phyloP scores from a whole-genome alignment of 257 asterid genomes.

The Nicotiana benthamiana region DNA sequence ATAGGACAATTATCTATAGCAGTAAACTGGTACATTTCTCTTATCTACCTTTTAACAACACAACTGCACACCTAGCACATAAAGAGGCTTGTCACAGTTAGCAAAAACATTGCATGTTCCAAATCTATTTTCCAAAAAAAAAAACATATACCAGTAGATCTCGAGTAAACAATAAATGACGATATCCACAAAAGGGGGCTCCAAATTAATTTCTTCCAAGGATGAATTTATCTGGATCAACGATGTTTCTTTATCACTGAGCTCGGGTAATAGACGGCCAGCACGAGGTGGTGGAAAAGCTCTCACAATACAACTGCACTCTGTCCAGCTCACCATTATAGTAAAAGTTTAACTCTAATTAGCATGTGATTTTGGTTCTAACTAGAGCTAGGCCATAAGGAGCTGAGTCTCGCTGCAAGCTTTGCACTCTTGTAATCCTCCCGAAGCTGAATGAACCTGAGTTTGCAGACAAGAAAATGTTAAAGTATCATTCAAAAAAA shows the following conservation, averaged over 20 bases:
- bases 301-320: not conserved
- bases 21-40: not conserved
- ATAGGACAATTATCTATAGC: not conserved
- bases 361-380: not conserved
- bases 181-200: not conserved
- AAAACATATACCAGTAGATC: not conserved
- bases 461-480: conserved; percentile 7
- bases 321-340: not conserved
- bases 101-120: not conserved
- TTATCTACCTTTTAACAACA: not conserved
- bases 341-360: not conserved
- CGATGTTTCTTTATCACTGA: not conserved
- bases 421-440: conserved; percentile 98
- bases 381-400: conserved; percentile 44
- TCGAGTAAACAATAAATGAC: not conserved
- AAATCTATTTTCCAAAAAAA: too few relatives aligned
- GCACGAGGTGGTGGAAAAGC: not conserved
- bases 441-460: conserved; percentile 96
- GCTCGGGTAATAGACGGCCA: not conserved
- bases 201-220: not conserved
- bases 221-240: not conserved
- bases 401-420: conserved; percentile 76
- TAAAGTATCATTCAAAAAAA: not conserved
- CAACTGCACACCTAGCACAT: not conserved
- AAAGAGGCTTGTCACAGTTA: not conserved